A percentile compares a stretch with the other conserved stretches of the same genome.
These are phyloP conservation scores for Hamigera avellanea DNA, from an alignment of 495 filamentous ascomycete genomes.

Conservation along the genomic window DNA sequence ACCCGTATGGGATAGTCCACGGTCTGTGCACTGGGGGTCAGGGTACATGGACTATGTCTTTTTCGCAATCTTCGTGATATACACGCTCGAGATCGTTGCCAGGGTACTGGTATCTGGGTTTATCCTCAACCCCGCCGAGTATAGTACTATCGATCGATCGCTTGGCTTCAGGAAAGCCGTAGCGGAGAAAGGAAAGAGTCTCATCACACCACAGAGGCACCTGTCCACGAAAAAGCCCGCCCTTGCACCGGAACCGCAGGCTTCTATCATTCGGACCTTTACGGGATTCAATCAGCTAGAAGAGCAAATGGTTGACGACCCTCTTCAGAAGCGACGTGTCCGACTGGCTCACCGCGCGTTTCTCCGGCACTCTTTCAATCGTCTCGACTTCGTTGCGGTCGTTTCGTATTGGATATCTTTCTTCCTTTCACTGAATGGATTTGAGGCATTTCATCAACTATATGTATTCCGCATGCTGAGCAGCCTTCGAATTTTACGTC, in stretches of 20 bases:
- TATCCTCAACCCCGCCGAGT: conserved; percentile 75
- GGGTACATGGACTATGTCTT: conserved; percentile 67
- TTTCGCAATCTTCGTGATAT: conserved; percentile 76
- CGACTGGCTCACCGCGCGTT: conserved; percentile 86
- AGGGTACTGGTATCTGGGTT: conserved; percentile 87
- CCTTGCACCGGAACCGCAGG: conserved; percentile 34
- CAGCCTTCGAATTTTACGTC: conserved; percentile 79
- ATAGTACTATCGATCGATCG: conserved; percentile 65
- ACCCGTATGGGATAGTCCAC: conserved; percentile 46
- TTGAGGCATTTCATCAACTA: conserved; percentile 57
- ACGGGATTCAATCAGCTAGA: conserved; percentile 56
- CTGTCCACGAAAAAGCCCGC: conserved; percentile 42
- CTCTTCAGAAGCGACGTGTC: conserved; percentile 69
- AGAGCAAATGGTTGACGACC: conserved; percentile 43
- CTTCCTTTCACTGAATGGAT: conserved; percentile 49
- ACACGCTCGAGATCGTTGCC: conserved; percentile 73
- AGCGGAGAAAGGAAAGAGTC: conserved; percentile 55
- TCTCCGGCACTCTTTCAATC: conserved; percentile 87
- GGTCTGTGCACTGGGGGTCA: conserved; percentile 49
- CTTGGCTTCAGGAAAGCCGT: conserved; percentile 63
- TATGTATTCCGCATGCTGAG: conserved; percentile 96
- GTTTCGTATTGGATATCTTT: conserved; percentile 92
- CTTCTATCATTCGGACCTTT: conserved; percentile 73
- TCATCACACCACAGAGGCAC: conserved; percentile 72
- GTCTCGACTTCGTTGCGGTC: conserved; percentile 92